phyloP scores from a whole-genome alignment of 331 rosid species.

The Cucumis variabilis region DNA sequence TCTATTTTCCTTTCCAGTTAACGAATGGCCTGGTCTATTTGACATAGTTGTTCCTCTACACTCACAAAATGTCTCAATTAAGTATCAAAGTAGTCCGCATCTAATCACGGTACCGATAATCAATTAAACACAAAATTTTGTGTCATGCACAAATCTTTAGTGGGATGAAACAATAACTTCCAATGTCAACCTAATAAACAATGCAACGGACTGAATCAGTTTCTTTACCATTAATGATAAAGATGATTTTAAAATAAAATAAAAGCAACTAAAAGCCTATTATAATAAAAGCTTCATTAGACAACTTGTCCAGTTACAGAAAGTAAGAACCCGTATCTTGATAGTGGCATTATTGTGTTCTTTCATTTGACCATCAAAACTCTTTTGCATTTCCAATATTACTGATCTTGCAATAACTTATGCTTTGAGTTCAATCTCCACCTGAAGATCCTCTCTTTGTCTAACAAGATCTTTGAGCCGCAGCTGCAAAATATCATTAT shows the following conservation, averaged over 20 bases:
- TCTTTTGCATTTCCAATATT: slow-evolving; percentile 69
- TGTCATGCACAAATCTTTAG: neutral
- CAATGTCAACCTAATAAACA: neutral
- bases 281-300: neutral
- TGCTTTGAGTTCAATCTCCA: slow-evolving; percentile 85
- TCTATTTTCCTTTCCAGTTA: too few relatives aligned
- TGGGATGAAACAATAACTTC: neutral
- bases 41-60: too few relatives aligned
- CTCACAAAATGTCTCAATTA: too few relatives aligned
- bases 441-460: slow-evolving; percentile 77
- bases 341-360: slow-evolving; percentile 67
- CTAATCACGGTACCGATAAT: neutral
- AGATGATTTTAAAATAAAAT: neutral
- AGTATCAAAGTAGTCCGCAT: too few relatives aligned
- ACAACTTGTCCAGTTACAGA: neutral
- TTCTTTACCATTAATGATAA: neutral
- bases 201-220: neutral
- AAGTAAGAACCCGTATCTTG: slow-evolving; percentile 70
- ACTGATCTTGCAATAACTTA: slow-evolving; percentile 86
- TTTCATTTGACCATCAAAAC: slow-evolving; percentile 53
- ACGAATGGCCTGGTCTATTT: too few relatives aligned
- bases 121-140: neutral
- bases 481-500: slow-evolving; percentile 72
- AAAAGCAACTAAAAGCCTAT: neutral
- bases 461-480: slow-evolving; percentile 66